Evolutionary conservation across 225 moss, liverwort and hornwort species (phyloP).

Genomic region (Climacium dendroides): DNA sequence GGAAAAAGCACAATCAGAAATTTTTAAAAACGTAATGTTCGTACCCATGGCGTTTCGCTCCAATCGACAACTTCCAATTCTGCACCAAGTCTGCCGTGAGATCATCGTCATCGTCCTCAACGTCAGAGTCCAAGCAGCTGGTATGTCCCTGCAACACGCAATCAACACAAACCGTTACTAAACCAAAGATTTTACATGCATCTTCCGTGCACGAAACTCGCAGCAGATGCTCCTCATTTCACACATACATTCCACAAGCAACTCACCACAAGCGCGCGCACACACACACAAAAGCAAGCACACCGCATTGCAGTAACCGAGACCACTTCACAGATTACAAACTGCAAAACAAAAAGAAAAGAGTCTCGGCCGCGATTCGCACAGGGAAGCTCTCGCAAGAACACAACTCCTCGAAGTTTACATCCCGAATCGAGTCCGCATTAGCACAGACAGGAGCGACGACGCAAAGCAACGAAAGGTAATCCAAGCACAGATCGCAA

Average conservation of each 20-base stretch:
- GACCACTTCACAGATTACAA: not conserved
- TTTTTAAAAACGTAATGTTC: not conserved
- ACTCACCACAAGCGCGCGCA: not conserved
- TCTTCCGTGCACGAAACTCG: no score
- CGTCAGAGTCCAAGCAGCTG: constrained; percentile 46
- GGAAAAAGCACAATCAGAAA: not conserved
- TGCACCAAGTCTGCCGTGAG: constrained; percentile 18
- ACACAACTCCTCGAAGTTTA: not conserved
- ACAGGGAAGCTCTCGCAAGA: not conserved
- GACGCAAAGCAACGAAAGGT: not conserved
- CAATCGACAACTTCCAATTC: constrained; percentile 24
- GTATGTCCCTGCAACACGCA: constrained; percentile 28
- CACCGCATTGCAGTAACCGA: not conserved
- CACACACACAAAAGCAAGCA: not conserved
- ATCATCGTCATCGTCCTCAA: constrained; percentile 28
- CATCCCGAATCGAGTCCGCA: not conserved
- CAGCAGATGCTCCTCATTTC: not conserved
- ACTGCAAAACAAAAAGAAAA: not conserved
- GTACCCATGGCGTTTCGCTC: constrained; percentile 21
- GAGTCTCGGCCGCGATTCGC: not conserved
- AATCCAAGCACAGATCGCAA: not conserved
- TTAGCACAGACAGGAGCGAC: not conserved
- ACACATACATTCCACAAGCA: not conserved
- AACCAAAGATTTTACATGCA: not conserved
- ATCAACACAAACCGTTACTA: not conserved